Evolutionary conservation across 2,329 filamentous ascomycete genomes (phyloP), one percentile per base, ranked within the genome.

Genomic region (Hypoxylon sp.): DNA sequence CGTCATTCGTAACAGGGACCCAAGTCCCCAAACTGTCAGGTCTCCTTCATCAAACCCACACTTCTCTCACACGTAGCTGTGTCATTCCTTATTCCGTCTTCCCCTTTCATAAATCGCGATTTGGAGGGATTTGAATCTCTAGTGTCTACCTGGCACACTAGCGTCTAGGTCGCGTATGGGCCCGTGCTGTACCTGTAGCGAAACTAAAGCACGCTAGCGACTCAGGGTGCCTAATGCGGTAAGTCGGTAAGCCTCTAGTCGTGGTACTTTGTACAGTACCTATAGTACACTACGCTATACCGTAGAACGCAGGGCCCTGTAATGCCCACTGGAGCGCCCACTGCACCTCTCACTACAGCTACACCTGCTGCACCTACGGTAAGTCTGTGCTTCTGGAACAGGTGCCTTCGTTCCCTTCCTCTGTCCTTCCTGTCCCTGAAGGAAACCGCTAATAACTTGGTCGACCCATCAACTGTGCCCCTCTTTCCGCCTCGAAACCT

Each of bases 1-100:
- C 52, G 22, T 61, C 46, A 37, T 53, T 48, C 39, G 13, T 13
- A 59, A 63, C 63, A 68, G 58, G 69, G 65, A 54, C 70, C 63
- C 63, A 53, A 69, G 57, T 70, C 58, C 63, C 68, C 6, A 61
- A 39, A 48, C 51, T 54, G n/a, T 39, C 26, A 17, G 35, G 53
- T 57, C 53, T 39, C 9, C 13, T 50, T 61, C 46, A 53, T 63
- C 48, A 52, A 72, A 74, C 71, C 79, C 76, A 79, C 78, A 77
- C 75, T 80, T 80, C 78, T 81, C 78, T 76, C 76, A 80, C 79
- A 79, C 79, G 70, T 63, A 76, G 74, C 73, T 80, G 80, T 81
- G 76, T 81, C 80, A 80, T 77, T 77, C 74, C 65, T 72, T 73
- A 70, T 73, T 70, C 68, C 72, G 75, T 74, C 72, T 72, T 78